Evolutionary conservation across 768 basidiomycete genomes (phyloP).

Genomic region (Daedaleopsis sinensis): DNA sequence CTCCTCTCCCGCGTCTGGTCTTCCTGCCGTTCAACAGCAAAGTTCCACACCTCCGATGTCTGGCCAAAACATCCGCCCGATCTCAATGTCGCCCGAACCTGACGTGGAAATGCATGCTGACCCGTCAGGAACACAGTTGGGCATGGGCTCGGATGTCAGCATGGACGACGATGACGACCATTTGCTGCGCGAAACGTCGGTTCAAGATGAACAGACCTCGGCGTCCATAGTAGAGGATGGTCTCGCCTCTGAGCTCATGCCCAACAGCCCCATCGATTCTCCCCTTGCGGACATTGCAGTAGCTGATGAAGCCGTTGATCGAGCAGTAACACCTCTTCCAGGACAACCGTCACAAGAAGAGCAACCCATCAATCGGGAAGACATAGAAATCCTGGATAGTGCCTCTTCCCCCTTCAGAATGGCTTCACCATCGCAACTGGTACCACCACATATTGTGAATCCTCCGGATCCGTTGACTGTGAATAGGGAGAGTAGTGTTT

Average conservation of each 20-base stretch:
- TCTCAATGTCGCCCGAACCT: not conserved
- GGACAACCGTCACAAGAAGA: not conserved
- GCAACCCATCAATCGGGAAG: not conserved
- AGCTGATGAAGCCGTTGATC: no score
- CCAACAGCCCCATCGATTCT: no score
- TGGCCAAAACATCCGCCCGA: no score
- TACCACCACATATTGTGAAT: not conserved
- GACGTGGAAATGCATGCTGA: not conserved
- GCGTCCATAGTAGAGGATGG: no score
- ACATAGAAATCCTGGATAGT: not conserved
- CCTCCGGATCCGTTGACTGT: not conserved
- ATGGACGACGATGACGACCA: not conserved
- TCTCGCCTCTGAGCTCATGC: no score
- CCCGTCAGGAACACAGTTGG: not conserved
- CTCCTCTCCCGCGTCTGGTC: no score
- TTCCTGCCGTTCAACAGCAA: no score
- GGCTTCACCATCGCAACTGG: not conserved
- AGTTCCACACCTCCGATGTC: no score
- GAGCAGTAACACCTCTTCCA: not conserved
- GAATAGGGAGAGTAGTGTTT: not conserved
- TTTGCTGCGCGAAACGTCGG: not conserved
- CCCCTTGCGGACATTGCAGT: no score
- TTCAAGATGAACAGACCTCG: no score
- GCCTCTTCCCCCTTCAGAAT: not conserved
- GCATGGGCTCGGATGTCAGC: not conserved